phyloP scores from a whole-genome alignment of 257 asterid genomes.

The Lycium barbarum region DNA sequence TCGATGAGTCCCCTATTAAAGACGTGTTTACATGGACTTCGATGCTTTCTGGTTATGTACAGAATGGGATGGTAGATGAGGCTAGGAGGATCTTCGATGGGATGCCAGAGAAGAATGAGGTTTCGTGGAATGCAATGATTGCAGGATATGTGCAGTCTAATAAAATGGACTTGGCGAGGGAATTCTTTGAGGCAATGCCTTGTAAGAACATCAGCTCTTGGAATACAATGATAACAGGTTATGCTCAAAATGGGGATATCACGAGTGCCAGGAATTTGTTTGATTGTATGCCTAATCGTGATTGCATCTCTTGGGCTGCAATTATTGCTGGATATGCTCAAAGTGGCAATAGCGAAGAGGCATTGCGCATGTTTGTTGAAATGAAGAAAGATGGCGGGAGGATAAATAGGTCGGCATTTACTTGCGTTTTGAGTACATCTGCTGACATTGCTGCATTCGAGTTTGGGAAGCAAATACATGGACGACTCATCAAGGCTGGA shows the following conservation, averaged over 20 bases:
- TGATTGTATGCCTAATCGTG: conserved; percentile 71
- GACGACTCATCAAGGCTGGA: conserved; percentile 73
- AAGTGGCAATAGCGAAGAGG: conserved; percentile 69
- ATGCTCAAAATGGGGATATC: conserved; percentile 72
- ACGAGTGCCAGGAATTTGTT: conserved; percentile 69
- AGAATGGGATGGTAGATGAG: conserved; percentile 73
- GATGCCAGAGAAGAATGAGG: conserved; percentile 84
- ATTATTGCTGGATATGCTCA: conserved; percentile 87
- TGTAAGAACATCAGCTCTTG: conserved; percentile 78
- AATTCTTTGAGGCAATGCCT: conserved; percentile 85
- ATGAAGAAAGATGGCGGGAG: conserved; percentile 74
- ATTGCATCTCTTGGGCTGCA: conserved; percentile 97
- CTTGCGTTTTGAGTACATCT: conserved; percentile 79
- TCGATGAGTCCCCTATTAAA: conserved; percentile 65
- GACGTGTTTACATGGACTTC: conserved; percentile 95
- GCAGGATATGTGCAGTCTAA: conserved; percentile 85
- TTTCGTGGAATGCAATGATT: conserved; percentile 94
- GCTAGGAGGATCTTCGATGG: conserved; percentile 71
- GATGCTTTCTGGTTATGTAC: conserved; percentile 85
- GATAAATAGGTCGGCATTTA: conserved; percentile 67
- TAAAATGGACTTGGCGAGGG: conserved; percentile 71
- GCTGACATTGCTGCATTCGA: conserved; percentile 87
- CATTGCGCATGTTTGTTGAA: conserved; percentile 59
- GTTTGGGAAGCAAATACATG: conserved; percentile 92
- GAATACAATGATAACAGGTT: conserved; percentile 94